Conservation (phyloP, 2,329 filamentous ascomycete species). For the Rhinocladiella mackenziei region DNA sequence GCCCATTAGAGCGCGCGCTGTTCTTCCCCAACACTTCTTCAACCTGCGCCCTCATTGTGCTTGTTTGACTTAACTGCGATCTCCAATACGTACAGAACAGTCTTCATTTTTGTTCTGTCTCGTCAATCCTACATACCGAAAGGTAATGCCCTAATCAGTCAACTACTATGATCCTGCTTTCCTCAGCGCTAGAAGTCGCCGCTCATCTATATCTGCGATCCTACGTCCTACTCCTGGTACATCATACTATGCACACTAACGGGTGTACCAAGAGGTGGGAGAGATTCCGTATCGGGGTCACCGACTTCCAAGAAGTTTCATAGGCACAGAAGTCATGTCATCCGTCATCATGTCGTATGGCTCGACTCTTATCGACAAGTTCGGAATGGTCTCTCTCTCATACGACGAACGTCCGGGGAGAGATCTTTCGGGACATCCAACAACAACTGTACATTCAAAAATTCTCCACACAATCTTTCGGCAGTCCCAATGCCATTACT, state of each 20-base stretch:
- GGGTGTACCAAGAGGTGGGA: not conserved
- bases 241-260: conserved; percentile 16
- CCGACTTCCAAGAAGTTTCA: not conserved
- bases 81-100: not conserved
- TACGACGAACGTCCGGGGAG: conserved; percentile 12
- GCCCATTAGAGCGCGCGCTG: no score
- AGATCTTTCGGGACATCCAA: conserved; percentile 16
- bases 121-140: not conserved
- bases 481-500: not conserved
- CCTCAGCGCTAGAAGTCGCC: conserved; percentile 15
- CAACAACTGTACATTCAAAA: conserved; percentile 15
- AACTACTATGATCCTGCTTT: conserved; percentile 4
- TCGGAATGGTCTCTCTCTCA: conserved; percentile 8
- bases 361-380: not conserved
- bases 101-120: conserved; percentile 5
- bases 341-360: conserved; percentile 7
- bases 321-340: conserved; percentile 15
- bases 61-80: conserved; percentile 8
- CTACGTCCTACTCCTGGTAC: conserved; percentile 17
- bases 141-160: not conserved
- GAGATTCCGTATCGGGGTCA: not conserved
- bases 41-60: conserved; percentile 4
- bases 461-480: conserved; percentile 13
- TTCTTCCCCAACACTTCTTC: conserved; percentile 3
- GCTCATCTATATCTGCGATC: conserved; percentile 17